Base-by-base conservation (phyloP, 768 basidiomycete genomes). In the Clathrus columnatus region DNA sequence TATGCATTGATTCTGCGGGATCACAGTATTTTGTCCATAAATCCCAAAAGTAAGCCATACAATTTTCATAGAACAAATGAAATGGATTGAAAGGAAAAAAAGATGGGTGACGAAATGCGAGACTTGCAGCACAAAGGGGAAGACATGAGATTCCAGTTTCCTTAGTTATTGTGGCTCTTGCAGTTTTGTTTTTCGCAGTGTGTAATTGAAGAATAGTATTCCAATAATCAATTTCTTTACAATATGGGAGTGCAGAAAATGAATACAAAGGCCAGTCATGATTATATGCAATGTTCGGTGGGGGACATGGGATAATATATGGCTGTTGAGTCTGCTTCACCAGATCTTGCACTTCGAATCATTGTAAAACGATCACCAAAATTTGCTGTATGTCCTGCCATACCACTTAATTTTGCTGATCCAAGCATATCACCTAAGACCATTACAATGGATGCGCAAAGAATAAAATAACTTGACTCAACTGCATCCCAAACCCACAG, bases 81-180 rank as follows among this genome's bases (percentile, higher is more conserved):
- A 70, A 72, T 17, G 69, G 70, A 60, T 72, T 67, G 1, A 69
- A 23, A n/a, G 68, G 67, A 50, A 68, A 70, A 45, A 67, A 72
- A 2, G 62, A 58, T 5, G 68, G 70, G 46, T 70, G 68, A 2
- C 61, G 11, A 56, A 70, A 71, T n/a, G 68, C 65, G 7, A 50
- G 51, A 46, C 63, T 66, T 24, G 65, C 65, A 18, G 63, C 65
- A 57, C 65, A 63, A 11, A 70, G 57, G 18, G 68, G 66, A 41
- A 70, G 52, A 21, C 60, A 47, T 16, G 61, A 58, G 48, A 71
- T 57, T 5, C 68, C 68, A 30, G 64, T 64, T n/a, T 18, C 28
- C 44, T 55, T 59, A 1, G 62, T 64, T 30, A 69, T 69, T 16
- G 21, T 48, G 17, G 54, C 57, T 24, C 26, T 14, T 11, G 43